Evolutionary conservation across 179 eudicot species (phyloP), one percentile per base, ranked within the genome.

Genomic region (Beta corolliflora): DNA sequence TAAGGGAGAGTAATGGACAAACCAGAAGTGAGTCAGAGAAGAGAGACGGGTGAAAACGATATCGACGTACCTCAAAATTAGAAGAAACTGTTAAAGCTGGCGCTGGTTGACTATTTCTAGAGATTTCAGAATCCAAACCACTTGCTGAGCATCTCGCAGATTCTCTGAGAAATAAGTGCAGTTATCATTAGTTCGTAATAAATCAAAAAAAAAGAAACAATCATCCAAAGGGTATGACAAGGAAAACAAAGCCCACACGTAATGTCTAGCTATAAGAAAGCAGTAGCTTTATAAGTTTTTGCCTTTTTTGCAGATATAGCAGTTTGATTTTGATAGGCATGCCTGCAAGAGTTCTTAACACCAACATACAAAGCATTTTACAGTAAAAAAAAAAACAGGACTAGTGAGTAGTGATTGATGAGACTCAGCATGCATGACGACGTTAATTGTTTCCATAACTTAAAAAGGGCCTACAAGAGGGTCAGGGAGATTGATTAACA

Each of bases 31-130:
- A 48, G 9, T 44, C 66, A 73, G 41, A 41, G 63, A 67, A 44
- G 15, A 23, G 16, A 61, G 29, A 68, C 44, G 12, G 75, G 15
- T 21, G 50, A 61, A 50, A 58, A 66, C 36, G 74, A 41, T n/a
- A 61, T 56, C 10, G n/a, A 50, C 54, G 29, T 85, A 85, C 97
- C 97, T 92, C 97, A 71, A 92, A 92, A 75, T 92, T 92, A 48
- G 97, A 92, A 50, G 97, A 92, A 70, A 92, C 94, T 61, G 87
- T 88, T 60, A 91, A 84, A 76, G 90, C 84, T 76, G 91, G 80
- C 23, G 87, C 81, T 44, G 80, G 75, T 72, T 81, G 91, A 86
- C 82, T 79, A 80, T 50, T 85, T 83, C 84, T 89, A 58, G 88
- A 83, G 82, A 88, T 87, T 77, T 92, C 97, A 73, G 87, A 74